Base-by-base conservation (phyloP, 2,329 filamentous ascomycete genomes). In the Aspergillus sclerotialis region DNA sequence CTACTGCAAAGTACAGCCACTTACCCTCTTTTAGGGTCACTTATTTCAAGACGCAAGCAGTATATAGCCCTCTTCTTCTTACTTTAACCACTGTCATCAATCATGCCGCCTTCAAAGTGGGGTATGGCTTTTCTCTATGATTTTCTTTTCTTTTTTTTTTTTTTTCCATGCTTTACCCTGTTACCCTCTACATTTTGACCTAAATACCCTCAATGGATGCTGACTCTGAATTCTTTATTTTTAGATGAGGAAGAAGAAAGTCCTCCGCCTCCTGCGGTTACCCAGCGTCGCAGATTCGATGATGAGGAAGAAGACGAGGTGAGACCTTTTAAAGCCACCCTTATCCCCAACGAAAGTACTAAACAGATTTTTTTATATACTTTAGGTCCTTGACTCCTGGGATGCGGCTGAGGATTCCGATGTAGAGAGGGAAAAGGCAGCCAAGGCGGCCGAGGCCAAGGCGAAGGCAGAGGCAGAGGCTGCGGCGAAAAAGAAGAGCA, bases 321-420 rank as follows among this genome's bases (percentile, higher is more conserved):
- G 75, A 50, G 70, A 56, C 27, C 33, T 15, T 18, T n/a, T n/a
- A n/a, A n/a, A n/a, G n/a, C n/a, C n/a, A 30, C 32, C 23, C 19
- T 29, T 26, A 24, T 7, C 12, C 19, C 12, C 15, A 31, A n/a
- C 30, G n/a, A 19, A 7, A 33, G 14, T 17, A 15, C 37, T 23
- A 39, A 30, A 24, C 13, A 31, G 29, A 8, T 9, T 16, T 33
- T 29, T 33, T 11, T 34, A 17, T 18, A 28, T 9, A 11, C 28
- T 13, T 8, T 45, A 94, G 82, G 86, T 96, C 37, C 77, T 95
- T 56, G 92, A 98, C 40, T 90, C 86, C 21, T 98, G 92, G 92
- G 89, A 96, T 55, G 90, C 86, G 38, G 89, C 85, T 49, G 92
- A 96, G 57, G 92, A 98, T 68, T 94, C 88, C 42, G 92, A 98